phyloP scores from a whole-genome alignment of 192 early-diverging fungal genomes.

The Dissophora ornata region DNA sequence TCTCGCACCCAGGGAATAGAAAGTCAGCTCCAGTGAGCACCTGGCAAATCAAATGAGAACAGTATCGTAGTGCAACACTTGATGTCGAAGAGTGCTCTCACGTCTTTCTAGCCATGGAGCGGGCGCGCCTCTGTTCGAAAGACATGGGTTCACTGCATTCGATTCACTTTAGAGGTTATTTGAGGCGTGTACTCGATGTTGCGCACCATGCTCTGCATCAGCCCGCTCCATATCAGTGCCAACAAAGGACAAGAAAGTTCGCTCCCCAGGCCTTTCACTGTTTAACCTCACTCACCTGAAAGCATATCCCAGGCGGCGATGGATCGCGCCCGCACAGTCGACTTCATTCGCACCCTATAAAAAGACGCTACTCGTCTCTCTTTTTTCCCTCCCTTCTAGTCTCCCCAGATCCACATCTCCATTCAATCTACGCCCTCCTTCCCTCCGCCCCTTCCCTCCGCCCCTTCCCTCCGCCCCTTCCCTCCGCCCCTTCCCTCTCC shows the following conservation, averaged over 20 bases:
- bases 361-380: not conserved
- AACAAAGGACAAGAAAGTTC: slow-evolving; percentile 7
- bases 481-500: not conserved
- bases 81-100: too few relatives aligned
- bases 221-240: not conserved
- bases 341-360: not conserved
- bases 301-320: too few relatives aligned
- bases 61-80: too few relatives aligned
- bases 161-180: not conserved
- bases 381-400: slow-evolving; percentile 1
- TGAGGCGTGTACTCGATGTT: not conserved
- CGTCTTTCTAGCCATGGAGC: too few relatives aligned
- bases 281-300: too few relatives aligned
- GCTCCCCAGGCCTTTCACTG: slow-evolving; percentile 9
- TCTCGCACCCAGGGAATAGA: too few relatives aligned
- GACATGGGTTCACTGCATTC: too few relatives aligned
- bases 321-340: too few relatives aligned
- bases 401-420: slow-evolving; percentile 18
- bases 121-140: too few relatives aligned
- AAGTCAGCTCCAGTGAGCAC: too few relatives aligned
- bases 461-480: not conserved
- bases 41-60: too few relatives aligned
- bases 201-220: not conserved
- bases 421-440: not conserved
- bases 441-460: not conserved